Evolutionary conservation across 805 yeast species (phyloP), one percentile per base, ranked within the genome.

Genomic region (Grigorovia yakushimaensis): DNA sequence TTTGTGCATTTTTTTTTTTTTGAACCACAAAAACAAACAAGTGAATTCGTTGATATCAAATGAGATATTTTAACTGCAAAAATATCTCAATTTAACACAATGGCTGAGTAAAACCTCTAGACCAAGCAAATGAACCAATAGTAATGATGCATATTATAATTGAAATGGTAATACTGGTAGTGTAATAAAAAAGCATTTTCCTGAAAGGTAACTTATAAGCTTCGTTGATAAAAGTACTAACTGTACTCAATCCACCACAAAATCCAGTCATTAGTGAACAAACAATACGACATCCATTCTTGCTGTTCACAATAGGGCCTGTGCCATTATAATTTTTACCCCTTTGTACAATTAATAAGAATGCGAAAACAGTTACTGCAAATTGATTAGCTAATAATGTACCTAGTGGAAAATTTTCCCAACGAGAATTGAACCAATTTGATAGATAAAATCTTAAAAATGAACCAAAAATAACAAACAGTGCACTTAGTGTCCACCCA

Each of bases 211-310:
- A 51, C 3, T 64, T 61, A 47, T 62, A 70, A 37, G 86, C 62
- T 61, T 88, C 97, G 39, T 75, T 79, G 8, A 84, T 73, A 54
- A 88, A 84, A 0, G 96, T 84, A 47, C 91, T 81, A 38, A 86
- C 76, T 0, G 96, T 85, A 38, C 87, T 78, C 44, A 83, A 62
- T 2, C 77, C 73, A 1, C 89, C 94, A 58, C 87, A 80, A 49
- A 76, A 79, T 0, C 95, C 94, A 54, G 77, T 76, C 18, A 66
- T 70, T 2, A 84, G 58, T 0, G 83, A 88, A 7, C 54, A 51
- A 0, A 82, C 55, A 3, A 79, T 75, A 38, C 76, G 79, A 51
- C 85, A 78, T 0, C 70, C 58, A 4, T 74, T 50, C 0, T 52
- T 23, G 3, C 59, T 55, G 8, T 61, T 53, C 0, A 73, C 65